phyloP scores from a whole-genome alignment of 2,329 filamentous ascomycete species.

The Clarireedia homoeocarpa region DNA sequence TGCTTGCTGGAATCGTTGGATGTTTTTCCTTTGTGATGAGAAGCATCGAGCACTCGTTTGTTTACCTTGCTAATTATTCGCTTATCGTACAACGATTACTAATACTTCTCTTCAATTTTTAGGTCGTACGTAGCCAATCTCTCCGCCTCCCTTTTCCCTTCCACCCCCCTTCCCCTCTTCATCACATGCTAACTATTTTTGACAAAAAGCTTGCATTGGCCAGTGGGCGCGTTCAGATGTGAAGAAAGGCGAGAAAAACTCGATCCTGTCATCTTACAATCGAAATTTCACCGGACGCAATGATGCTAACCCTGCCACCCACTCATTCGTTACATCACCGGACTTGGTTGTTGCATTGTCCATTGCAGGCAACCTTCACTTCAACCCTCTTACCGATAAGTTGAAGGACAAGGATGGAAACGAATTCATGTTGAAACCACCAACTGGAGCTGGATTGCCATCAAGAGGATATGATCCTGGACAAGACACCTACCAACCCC shows the following conservation, averaged over 20 bases:
- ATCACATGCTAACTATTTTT: background rate
- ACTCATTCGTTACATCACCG: slow-evolving; percentile 87
- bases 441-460: slow-evolving; percentile 76
- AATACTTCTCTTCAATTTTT: too few relatives aligned
- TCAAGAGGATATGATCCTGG: slow-evolving; percentile 79
- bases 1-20: too few relatives aligned
- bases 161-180: background rate
- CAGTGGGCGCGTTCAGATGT: slow-evolving; percentile 95
- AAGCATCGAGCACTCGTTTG: too few relatives aligned
- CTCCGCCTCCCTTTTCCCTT: background rate
- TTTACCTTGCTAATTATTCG: too few relatives aligned
- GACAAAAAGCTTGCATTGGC: slow-evolving; percentile 59
- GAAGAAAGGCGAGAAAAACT: slow-evolving; percentile 92
- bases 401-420: slow-evolving; percentile 95
- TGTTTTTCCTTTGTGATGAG: too few relatives aligned
- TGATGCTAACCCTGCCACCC: slow-evolving; percentile 89
- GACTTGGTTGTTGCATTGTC: slow-evolving; percentile 83
- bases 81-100: too few relatives aligned
- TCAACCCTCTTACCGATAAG: slow-evolving; percentile 90
- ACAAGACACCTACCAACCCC: slow-evolving; percentile 91
- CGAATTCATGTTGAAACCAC: slow-evolving; percentile 80
- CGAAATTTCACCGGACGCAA: slow-evolving; percentile 99
- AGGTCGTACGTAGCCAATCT: too few relatives aligned
- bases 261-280: slow-evolving; percentile 98
- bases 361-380: slow-evolving; percentile 76